Evolutionary conservation across 495 filamentous ascomycete genomes (phyloP).

Genomic region (Podospora didyma): DNA sequence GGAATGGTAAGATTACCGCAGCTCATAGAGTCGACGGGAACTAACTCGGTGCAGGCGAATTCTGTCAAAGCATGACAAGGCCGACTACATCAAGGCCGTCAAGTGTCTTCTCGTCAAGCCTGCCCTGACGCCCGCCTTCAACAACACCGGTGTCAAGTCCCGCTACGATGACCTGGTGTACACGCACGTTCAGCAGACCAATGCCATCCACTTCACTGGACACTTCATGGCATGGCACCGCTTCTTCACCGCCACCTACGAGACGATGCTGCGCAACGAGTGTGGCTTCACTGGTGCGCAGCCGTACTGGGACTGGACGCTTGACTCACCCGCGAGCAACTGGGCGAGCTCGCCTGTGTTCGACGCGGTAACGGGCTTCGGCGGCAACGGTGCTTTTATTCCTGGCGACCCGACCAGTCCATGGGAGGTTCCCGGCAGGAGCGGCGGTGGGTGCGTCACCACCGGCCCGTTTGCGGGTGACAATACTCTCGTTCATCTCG

Average conservation of each 20-base stretch:
- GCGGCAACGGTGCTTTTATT: constrained; percentile 26
- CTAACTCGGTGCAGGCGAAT: not conserved
- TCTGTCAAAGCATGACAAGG: not conserved
- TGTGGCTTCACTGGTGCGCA: constrained; percentile 57
- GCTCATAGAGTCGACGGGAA: not conserved
- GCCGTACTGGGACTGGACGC: constrained; percentile 29
- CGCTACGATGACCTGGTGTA: constrained; percentile 49
- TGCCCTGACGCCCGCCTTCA: constrained; percentile 14
- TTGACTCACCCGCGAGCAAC: constrained; percentile 8
- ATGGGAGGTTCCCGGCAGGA: constrained; percentile 4
- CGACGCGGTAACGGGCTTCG: constrained; percentile 25
- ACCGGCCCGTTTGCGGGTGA: constrained; percentile 49
- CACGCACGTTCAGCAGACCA: constrained; percentile 41
- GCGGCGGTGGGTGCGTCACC: constrained; percentile 53
- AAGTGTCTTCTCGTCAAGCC: constrained; percentile 40
- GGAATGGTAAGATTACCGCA: constrained; percentile 13
- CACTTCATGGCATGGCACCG: constrained; percentile 62
- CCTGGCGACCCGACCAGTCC: constrained; percentile 1
- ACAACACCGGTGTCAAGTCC: constrained; percentile 36
- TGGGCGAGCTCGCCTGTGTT: constrained; percentile 2
- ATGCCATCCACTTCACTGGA: constrained; percentile 27
- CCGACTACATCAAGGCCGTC: constrained; percentile 41
- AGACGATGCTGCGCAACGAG: constrained; percentile 59
- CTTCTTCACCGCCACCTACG: constrained; percentile 58
- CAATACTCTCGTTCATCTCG: constrained; percentile 7